A percentile compares a stretch with the other conserved stretches of the same genome.
Conservation (phyloP, 2,329 filamentous ascomycete genomes). For the Claviceps citrina region DNA sequence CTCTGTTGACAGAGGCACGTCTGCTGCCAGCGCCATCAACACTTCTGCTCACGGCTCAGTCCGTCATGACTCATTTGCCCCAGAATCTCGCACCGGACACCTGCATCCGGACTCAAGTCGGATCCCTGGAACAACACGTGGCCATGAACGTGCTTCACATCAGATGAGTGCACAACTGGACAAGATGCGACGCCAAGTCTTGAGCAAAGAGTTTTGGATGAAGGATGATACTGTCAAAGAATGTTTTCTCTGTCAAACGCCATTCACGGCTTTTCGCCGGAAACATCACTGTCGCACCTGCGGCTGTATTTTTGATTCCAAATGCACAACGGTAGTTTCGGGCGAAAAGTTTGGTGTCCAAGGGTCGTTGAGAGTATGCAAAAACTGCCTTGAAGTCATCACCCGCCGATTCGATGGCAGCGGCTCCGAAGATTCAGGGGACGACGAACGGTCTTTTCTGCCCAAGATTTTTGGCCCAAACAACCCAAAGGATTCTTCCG, state of each 20-base stretch:
- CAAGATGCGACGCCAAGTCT: slow-evolving; percentile 68
- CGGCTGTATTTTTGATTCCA: slow-evolving; percentile 96
- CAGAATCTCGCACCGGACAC: slow-evolving; percentile 29
- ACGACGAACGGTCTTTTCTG: slow-evolving; percentile 58
- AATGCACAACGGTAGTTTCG: slow-evolving; percentile 83
- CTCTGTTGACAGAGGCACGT: slow-evolving; percentile 40
- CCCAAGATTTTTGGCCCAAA: slow-evolving; percentile 46
- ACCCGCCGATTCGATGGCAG: slow-evolving; percentile 81
- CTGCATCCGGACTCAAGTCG: slow-evolving; percentile 30
- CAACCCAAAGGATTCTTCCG: slow-evolving; percentile 6
- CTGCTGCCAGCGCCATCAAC: slow-evolving; percentile 40
- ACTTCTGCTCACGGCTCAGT: slow-evolving; percentile 44
- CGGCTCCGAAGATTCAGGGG: slow-evolving; percentile 70
- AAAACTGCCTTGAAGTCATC: slow-evolving; percentile 81
- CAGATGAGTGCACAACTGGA: slow-evolving; percentile 45
- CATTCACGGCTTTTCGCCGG: slow-evolving; percentile 83
- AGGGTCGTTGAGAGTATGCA: slow-evolving; percentile 76
- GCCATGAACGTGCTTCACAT: slow-evolving; percentile 39
- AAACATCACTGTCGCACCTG: slow-evolving; percentile 95
- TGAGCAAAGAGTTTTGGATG: slow-evolving; percentile 98
- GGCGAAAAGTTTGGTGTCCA: slow-evolving; percentile 77
- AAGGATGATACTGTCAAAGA: slow-evolving; percentile 95
- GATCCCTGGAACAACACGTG: slow-evolving; percentile 41
- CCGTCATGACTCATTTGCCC: slow-evolving; percentile 40
- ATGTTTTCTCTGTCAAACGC: slow-evolving; percentile 80